Conservation (phyloP, 108 stramenopile species). For the Skeletonema costatum region DNA sequence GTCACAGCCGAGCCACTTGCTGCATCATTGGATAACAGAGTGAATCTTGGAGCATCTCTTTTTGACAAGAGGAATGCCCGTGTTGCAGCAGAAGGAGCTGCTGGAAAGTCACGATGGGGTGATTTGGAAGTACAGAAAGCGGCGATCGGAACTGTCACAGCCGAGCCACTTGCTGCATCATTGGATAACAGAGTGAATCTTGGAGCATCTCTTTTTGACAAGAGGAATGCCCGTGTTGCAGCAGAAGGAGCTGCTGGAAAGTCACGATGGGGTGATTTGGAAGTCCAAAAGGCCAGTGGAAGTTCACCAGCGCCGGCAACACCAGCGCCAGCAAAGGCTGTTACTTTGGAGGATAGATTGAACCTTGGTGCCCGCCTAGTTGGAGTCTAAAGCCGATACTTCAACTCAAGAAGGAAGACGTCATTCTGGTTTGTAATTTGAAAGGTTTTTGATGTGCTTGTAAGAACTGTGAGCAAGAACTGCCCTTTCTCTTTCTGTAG, state of each 20-base stretch:
- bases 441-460: not conserved
- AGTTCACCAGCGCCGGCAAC: slow-evolving; percentile 1
- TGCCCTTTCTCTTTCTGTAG: not conserved
- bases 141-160: too few species aligned
- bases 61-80: not conserved
- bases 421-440: not conserved
- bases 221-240: slow-evolving; percentile 61
- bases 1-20: too few species aligned
- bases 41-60: not conserved
- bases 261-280: slow-evolving; percentile 79
- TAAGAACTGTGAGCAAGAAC: not conserved
- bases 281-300: slow-evolving; percentile 33
- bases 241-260: slow-evolving; percentile 72
- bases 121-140: slow-evolving; percentile 49
- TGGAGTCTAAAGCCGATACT: not conserved
- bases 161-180: too few species aligned
- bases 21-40: too few species aligned
- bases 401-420: not conserved
- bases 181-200: not conserved
- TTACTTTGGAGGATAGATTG: slow-evolving; percentile 49
- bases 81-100: too few species aligned
- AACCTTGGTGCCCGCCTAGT: slow-evolving; percentile 41
- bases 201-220: not conserved
- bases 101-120: slow-evolving; percentile 66
- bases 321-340: slow-evolving; percentile 2